phyloP scores from a whole-genome alignment of 208 protist genomes.

The Angomonas deanei region DNA sequence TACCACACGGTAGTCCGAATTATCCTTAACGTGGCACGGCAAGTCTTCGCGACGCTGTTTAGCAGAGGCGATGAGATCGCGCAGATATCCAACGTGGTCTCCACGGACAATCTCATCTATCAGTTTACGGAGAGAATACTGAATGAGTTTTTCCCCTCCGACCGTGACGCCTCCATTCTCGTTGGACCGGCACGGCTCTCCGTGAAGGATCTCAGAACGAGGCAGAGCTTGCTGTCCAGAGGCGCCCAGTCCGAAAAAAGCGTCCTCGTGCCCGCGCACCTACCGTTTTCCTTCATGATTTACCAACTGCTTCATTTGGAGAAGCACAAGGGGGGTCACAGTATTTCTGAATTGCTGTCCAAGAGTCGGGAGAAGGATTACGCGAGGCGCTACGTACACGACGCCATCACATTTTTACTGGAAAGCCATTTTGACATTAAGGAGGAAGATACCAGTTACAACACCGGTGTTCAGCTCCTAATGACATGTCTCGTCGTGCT shows the following conservation, averaged over 20 bases:
- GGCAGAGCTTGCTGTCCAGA: neutral
- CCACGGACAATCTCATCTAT: neutral
- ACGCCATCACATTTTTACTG: neutral
- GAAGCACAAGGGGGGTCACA: neutral
- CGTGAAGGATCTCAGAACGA: neutral
- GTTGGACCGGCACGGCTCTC: neutral
- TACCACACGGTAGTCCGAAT: neutral
- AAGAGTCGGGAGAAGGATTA: neutral
- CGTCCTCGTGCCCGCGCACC: neutral
- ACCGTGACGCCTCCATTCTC: neutral
- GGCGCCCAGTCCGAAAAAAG: neutral
- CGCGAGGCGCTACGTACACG: neutral
- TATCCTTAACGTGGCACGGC: neutral
- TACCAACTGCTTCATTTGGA: neutral
- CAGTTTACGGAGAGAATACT: neutral
- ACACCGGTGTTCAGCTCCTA: neutral
- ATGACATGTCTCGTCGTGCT: neutral
- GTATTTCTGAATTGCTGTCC: neutral
- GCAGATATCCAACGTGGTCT: neutral
- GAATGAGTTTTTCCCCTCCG: neutral
- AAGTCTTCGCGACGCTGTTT: neutral
- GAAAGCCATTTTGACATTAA: neutral
- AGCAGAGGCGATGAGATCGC: neutral
- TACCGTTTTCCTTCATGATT: constrained; percentile 2
- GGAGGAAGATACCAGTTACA: neutral